phyloP scores from a whole-genome alignment of 306 rosid species.

The Pueraria montana region DNA sequence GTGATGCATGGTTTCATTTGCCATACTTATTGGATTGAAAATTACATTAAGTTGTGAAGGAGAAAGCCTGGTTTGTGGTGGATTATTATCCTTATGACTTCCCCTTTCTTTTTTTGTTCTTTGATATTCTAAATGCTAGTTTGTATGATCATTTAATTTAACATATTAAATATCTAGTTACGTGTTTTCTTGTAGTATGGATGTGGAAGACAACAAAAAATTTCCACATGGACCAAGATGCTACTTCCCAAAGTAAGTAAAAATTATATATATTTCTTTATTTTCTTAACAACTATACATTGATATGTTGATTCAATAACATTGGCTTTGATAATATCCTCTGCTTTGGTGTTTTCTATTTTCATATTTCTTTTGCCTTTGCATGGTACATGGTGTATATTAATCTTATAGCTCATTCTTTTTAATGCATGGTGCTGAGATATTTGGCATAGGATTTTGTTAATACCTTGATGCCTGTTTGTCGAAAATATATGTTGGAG shows the following conservation, averaged over 20 bases:
- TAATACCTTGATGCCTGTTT: background rate
- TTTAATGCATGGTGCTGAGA: background rate
- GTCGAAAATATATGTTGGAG: conserved; percentile 13
- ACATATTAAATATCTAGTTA: background rate
- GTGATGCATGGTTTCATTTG: background rate
- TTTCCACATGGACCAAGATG: conserved; percentile 49
- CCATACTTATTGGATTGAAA: conserved; percentile 15
- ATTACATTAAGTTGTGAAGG: background rate
- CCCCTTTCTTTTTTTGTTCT: background rate
- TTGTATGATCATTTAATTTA: conserved; percentile 7
- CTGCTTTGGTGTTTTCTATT: background rate
- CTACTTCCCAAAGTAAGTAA: conserved; percentile 73
- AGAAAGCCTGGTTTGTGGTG: background rate
- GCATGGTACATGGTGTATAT: background rate
- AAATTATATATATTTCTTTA: conserved; percentile 20
- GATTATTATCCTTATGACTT: background rate
- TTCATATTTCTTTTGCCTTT: conserved; percentile 29
- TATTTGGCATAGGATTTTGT: conserved; percentile 25
- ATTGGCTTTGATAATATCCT: conserved; percentile 19
- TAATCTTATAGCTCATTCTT: background rate
- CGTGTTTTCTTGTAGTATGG: conserved; percentile 46
- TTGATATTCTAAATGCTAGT: background rate
- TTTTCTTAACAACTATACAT: conserved; percentile 22
- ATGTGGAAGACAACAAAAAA: conserved; percentile 52
- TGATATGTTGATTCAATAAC: conserved; percentile 8